Evolutionary conservation across 2,329 filamentous ascomycete genomes (phyloP).

Genomic region (Claviceps pusilla): DNA sequence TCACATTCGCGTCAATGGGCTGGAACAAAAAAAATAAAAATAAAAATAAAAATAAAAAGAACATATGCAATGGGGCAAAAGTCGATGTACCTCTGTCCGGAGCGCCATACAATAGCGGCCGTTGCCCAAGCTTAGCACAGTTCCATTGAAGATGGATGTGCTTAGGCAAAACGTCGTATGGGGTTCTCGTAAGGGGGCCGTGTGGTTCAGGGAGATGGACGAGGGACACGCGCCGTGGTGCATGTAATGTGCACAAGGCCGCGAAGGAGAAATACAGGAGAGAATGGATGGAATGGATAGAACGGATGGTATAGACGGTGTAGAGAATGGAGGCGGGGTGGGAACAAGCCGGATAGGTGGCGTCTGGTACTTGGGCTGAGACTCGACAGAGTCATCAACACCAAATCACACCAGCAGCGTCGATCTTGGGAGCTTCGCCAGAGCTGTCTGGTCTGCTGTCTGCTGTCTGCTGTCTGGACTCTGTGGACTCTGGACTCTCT

Average conservation of each 20-base stretch:
- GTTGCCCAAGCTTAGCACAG: neutral
- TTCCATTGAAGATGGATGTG: neutral
- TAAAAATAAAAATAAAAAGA: too few relatives aligned
- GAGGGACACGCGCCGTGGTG: neutral
- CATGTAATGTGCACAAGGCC: neutral
- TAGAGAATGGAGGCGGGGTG: neutral
- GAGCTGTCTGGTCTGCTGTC: neutral
- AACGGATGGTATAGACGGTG: too few relatives aligned
- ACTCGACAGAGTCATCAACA: neutral
- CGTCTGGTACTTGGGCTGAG: neutral
- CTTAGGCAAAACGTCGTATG: neutral
- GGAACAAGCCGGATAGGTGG: neutral
- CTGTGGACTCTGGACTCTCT: too few relatives aligned
- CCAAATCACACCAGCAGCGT: neutral
- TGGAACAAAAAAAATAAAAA: neutral
- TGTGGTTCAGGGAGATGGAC: neutral
- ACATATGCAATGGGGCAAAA: too few relatives aligned
- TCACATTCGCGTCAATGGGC: neutral
- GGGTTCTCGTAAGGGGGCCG: neutral
- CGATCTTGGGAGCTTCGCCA: neutral
- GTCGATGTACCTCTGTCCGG: neutral
- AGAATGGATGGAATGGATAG: neutral
- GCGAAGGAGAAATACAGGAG: neutral
- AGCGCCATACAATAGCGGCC: constrained; percentile 2
- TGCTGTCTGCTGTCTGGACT: too few relatives aligned